Evolutionary conservation across 768 basidiomycete species (phyloP), one percentile per base, ranked within the genome.

Genomic region (Naganishia kalamii): DNA sequence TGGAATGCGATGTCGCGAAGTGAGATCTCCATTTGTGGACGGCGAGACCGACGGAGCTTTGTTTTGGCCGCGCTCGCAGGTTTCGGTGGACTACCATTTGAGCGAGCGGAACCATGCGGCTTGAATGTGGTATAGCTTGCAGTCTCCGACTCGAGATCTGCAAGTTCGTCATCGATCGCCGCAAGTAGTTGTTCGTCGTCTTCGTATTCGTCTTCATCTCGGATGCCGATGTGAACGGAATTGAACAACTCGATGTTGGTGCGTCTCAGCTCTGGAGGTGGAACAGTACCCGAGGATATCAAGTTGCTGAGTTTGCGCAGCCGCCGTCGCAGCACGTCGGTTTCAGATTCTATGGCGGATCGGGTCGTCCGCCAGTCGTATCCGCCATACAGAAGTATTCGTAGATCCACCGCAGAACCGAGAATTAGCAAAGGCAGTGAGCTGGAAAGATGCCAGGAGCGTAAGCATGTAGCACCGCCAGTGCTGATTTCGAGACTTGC

Each of bases 361-460:
- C 94, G 86, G 3, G 96, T 99, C 51, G 82, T 82, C 1, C 74
- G 78, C 93, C 96, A 99, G 74, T 99, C 96, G 71, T 92, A 99
- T 1, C 96, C 96, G 63, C 92, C 90, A 73, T 96, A 89, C 3
- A 99, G 82, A 59, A 86, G 83, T 25, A 97, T 71, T 0, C 79
- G 46, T 83, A 81, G 4, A 90, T 70, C 27, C 69, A 59, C 12
- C 74, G 54, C 41, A 62, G 68, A 41, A 11, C 37, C 51, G 21
- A 13, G 43, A 15, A 44, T 21, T 1, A 40, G 12, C 15, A 57
- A 25, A 13, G 54, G 27, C 7, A 35, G 40, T n/a, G 33, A 19
- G 13, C 54, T 57, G 19, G 12, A 4, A 17, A 4, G 21, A 33
- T 6, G 32, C 15, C 23, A 17, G 4, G 13, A 30, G 23, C 4